Conservation (phyloP, 805 yeast species). For the Torulaspora gathmanii region DNA sequence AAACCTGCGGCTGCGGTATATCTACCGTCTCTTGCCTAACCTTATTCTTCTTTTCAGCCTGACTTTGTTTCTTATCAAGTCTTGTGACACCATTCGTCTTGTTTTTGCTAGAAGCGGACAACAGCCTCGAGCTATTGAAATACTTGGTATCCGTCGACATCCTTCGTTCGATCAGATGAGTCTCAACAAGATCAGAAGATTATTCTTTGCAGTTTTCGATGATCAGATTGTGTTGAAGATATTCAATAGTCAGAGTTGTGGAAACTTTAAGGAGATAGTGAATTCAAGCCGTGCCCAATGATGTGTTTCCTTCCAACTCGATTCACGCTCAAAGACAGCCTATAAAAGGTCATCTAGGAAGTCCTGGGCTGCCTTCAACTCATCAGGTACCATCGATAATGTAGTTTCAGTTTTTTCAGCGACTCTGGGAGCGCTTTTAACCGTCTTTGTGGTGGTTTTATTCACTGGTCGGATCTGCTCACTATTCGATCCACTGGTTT, state of each 20-base stretch:
- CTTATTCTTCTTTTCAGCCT: constrained; percentile 12
- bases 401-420: neutral
- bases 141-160: constrained; percentile 36
- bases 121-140: constrained; percentile 31
- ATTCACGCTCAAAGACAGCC: neutral
- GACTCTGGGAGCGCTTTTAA: neutral
- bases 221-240: neutral
- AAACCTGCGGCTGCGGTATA: constrained; percentile 26
- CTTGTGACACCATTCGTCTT: constrained; percentile 16
- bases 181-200: neutral
- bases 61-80: constrained; percentile 14
- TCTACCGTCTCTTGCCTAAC: constrained; percentile 15
- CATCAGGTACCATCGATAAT: constrained; percentile 18
- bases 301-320: neutral
- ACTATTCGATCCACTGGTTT: neutral
- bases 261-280: constrained; percentile 7
- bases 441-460: neutral
- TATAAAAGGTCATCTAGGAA: constrained; percentile 28
- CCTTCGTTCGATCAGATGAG: neutral
- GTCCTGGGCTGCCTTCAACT: constrained; percentile 25
- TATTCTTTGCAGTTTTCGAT: neutral
- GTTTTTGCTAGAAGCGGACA: constrained; percentile 27
- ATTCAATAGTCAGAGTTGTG: constrained; percentile 1
- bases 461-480: neutral
- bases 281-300: constrained; percentile 1